Percentiles rank a stretch among this genome's conserved stretches.
Evolutionary conservation across 805 yeast genomes (phyloP).

Genomic region (Blastobotrys terrestris): DNA sequence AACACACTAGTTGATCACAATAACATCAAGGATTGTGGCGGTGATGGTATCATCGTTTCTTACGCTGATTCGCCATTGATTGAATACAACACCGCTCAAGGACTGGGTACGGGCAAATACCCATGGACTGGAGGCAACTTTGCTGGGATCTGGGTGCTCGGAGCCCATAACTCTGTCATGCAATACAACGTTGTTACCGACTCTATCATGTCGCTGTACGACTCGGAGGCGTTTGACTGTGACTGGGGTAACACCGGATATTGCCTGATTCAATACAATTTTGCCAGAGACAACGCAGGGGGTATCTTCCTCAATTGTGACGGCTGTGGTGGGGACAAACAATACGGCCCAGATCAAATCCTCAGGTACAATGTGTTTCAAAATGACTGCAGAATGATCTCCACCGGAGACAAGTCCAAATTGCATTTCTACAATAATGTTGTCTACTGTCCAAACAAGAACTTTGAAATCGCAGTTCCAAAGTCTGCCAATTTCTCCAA

Average conservation of each 20-base stretch:
- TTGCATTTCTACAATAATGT: conserved; percentile 6
- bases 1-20: not conserved
- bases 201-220: not conserved
- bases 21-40: conserved; percentile 1
- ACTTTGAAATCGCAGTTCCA: conserved; percentile 1
- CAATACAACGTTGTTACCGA: conserved; percentile 4
- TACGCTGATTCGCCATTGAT: not conserved
- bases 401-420: conserved; percentile 1
- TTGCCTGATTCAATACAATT: conserved; percentile 4
- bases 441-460: conserved; percentile 5
- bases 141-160: conserved; percentile 5
- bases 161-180: not conserved
- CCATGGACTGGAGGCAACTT: conserved; percentile 7
- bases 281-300: conserved; percentile 2
- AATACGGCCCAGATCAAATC: not conserved
- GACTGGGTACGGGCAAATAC: conserved; percentile 4
- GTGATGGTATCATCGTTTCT: conserved; percentile 2
- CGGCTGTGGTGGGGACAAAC: conserved; percentile 1
- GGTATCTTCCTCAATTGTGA: conserved; percentile 6
- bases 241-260: conserved; percentile 8
- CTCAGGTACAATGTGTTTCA: conserved; percentile 5
- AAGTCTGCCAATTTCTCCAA: not conserved
- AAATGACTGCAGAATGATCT: conserved; percentile 5
- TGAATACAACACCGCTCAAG: conserved; percentile 1
- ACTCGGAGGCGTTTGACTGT: conserved; percentile 7